Evolutionary conservation across 2,329 filamentous ascomycete genomes (phyloP).

Genomic region (Tolypocladium endophyticum): DNA sequence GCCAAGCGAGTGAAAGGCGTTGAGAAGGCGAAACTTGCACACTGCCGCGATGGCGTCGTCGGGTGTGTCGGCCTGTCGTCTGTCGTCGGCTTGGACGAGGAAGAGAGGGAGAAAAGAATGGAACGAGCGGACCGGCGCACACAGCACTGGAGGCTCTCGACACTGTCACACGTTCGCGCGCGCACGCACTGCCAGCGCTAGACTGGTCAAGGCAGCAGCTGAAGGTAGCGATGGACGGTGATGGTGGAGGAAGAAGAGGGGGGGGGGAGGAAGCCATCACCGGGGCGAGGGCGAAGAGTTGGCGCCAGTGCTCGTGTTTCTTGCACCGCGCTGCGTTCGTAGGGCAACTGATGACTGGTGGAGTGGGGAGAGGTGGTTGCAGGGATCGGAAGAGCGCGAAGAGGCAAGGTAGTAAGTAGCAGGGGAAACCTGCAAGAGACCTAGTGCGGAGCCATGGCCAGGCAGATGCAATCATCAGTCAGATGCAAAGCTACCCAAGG

Average conservation of each 20-base stretch:
- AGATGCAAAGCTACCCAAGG: too few relatives aligned
- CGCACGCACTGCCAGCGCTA: background rate
- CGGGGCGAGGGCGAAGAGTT: background rate
- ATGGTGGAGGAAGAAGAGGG: background rate
- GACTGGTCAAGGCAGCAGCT: background rate
- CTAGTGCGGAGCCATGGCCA: background rate
- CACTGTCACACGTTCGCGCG: background rate
- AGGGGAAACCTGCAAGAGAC: background rate
- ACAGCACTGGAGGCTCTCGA: conserved; percentile 3
- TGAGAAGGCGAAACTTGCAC: background rate
- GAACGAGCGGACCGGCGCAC: conserved; percentile 5
- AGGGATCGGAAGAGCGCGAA: background rate
- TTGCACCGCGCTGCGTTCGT: background rate
- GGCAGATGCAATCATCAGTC: background rate
- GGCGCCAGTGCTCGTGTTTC: background rate
- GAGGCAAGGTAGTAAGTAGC: too few relatives aligned
- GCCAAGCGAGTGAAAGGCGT: conserved; percentile 8
- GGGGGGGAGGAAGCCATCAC: background rate
- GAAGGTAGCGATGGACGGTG: background rate
- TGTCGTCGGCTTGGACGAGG: background rate
- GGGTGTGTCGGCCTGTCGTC: background rate
- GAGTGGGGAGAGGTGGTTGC: background rate
- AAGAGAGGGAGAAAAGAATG: conserved; percentile 6
- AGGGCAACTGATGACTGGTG: too few relatives aligned
- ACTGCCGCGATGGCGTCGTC: background rate